Percentiles rank a stretch among this genome's conserved stretches.
phyloP scores from a whole-genome alignment of 176 grass and related monocot genomes.

The Hordeum vulgare region MorexV3_pseudomolecules_assembly NC_058519.1:180623193-180623692 shows the following conservation, averaged over 20 bases:
- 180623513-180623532: no score
- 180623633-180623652: conserved; percentile 25
- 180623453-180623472: background rate
- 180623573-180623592: background rate
- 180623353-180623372: background rate
- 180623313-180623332: background rate
- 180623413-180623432: background rate
- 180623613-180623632: background rate
- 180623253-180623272: background rate
- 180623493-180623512: background rate
- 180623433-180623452: background rate
- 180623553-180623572: no score
- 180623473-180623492: background rate
- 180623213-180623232: conserved; percentile 21
- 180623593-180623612: background rate
- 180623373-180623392: background rate
- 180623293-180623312: background rate
- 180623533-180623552: no score
- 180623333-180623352: background rate
- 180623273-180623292: conserved; percentile 25
- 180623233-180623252: background rate
- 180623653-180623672: conserved; percentile 29
- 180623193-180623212: conserved; percentile 29
- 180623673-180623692: conserved; percentile 27
- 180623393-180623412: background rate